phyloP scores from a whole-genome alignment of 78 protist species.

The Polysphondylium violaceum region DNA sequence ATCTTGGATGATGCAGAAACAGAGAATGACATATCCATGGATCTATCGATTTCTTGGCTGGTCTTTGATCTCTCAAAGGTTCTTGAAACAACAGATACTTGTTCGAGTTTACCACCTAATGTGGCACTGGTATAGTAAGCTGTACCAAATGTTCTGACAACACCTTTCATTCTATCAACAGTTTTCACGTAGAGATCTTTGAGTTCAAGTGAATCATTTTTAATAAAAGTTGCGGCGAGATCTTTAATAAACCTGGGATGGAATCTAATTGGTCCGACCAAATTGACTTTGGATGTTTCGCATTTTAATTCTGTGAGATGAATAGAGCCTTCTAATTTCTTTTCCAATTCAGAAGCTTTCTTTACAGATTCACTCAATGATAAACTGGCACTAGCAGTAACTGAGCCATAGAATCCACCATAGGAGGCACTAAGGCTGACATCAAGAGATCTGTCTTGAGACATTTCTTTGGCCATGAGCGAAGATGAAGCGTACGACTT shows the following conservation, averaged over 20 bases:
- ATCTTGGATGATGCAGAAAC: too few species aligned
- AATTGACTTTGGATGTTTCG: background rate
- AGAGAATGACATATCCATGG: background rate
- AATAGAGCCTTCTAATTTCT: background rate
- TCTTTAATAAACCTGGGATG: background rate
- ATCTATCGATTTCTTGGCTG: background rate
- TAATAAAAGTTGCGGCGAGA: background rate
- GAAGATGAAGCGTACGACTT: too few species aligned
- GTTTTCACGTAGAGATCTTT: background rate
- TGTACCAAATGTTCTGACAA: background rate
- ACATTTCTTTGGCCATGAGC: background rate
- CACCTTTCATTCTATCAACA: too few species aligned
- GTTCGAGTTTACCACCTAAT: background rate
- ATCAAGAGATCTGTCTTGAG: background rate
- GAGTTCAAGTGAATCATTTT: background rate
- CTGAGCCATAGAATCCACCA: background rate
- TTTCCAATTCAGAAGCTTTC: background rate
- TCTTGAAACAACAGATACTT: background rate
- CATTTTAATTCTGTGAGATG: background rate
- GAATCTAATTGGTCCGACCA: background rate
- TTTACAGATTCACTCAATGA: background rate
- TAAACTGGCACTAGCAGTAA: background rate
- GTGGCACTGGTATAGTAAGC: background rate
- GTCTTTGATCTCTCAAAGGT: background rate
- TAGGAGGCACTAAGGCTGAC: background rate